Conservation (phyloP, 108 stramenopile genomes). For the Thalassiosira profunda region DNA sequence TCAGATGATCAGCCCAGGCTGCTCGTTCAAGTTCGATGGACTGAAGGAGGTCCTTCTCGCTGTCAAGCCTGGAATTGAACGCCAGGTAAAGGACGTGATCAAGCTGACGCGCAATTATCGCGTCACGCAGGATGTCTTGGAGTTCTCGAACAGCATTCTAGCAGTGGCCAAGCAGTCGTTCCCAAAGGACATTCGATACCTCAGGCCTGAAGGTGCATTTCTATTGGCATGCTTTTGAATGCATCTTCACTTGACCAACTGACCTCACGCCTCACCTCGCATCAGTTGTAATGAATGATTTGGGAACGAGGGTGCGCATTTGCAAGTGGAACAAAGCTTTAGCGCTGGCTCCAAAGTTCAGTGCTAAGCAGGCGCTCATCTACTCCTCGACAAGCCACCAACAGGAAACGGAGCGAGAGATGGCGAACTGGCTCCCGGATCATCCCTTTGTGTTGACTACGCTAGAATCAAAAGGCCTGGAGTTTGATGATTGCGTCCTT, state of each 20-base stretch:
- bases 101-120: conserved; percentile 32
- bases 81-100: conserved; percentile 14
- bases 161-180: conserved; percentile 15
- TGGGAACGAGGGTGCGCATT: conserved; percentile 26
- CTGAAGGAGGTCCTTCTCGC: conserved; percentile 27
- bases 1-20: conserved; percentile 45
- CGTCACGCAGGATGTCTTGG: conserved; percentile 33
- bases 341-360: conserved; percentile 13
- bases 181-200: conserved; percentile 2
- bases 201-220: not conserved
- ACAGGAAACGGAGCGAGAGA: not conserved
- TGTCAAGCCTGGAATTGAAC: conserved; percentile 19
- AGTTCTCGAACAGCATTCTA: conserved; percentile 28
- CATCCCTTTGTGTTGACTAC: conserved; percentile 41
- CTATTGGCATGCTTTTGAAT: too few species aligned
- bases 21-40: conserved; percentile 45
- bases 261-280: conserved; percentile 5
- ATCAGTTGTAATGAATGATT: conserved; percentile 30
- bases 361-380: conserved; percentile 31
- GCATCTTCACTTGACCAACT: too few species aligned
- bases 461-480: conserved; percentile 39
- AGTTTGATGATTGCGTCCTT: conserved; percentile 43
- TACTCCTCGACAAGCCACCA: conserved; percentile 14
- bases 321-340: conserved; percentile 16
- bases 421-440: conserved; percentile 19